A percentile compares a stretch with the other conserved stretches of the same genome.
These are phyloP conservation scores for Vigna trinervia DNA, from an alignment of 306 rosid genomes.

Conservation along the genomic window DNA sequence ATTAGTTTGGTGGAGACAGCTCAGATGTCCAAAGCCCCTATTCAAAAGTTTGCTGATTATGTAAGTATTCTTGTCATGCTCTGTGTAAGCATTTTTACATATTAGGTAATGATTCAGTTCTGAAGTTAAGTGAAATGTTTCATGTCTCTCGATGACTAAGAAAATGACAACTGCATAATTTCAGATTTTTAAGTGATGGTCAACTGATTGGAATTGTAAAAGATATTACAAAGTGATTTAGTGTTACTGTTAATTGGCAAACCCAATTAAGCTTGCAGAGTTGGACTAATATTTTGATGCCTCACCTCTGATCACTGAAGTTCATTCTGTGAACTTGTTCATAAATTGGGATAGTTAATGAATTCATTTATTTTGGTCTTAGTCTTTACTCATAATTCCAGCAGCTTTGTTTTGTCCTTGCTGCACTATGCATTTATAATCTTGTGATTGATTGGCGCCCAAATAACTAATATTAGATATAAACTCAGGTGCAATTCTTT, in stretches of 20 bases:
- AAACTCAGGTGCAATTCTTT: conserved; percentile 40
- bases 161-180: conserved; percentile 4
- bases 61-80: conserved; percentile 60
- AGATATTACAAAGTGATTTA: conserved; percentile 16
- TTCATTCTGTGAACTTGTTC: conserved; percentile 22
- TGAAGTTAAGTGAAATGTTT: conserved; percentile 20
- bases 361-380: conserved; percentile 27
- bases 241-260: conserved; percentile 2
- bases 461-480: conserved; percentile 18
- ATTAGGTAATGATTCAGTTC: conserved; percentile 4
- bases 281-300: conserved; percentile 27
- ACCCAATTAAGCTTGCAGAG: conserved; percentile 8
- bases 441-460: background rate
- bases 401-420: background rate
- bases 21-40: conserved; percentile 95
- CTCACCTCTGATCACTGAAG: conserved; percentile 20
- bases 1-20: conserved; percentile 94
- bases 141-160: conserved; percentile 28
- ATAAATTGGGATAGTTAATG: conserved; percentile 24
- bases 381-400: conserved; percentile 31
- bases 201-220: background rate
- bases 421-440: background rate
- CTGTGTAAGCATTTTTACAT: background rate
- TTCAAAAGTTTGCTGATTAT: conserved; percentile 94
- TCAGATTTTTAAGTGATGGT: background rate